Evolutionary conservation across 1,139 yeast species (phyloP), one percentile per base, ranked within the genome.

Genomic region (Tardiomyces digboiensis): DNA sequence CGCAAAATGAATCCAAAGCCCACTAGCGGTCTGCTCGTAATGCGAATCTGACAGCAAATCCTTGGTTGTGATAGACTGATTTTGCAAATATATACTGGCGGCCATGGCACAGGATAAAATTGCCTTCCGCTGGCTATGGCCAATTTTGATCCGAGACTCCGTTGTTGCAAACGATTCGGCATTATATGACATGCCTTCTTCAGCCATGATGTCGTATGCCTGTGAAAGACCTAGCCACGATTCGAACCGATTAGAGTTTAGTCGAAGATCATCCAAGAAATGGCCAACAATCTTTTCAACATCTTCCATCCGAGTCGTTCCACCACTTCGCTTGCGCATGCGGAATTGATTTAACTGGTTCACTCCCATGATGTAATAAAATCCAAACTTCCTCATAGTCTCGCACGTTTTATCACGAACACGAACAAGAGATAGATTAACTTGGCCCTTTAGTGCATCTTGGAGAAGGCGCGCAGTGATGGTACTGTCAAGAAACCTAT

Each of bases 111-210:
- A 87, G 49, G 94, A 82, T 8, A 87, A 54, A 1, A 89, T 62
- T 0, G 96, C 74, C 53, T 75, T 82, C 46, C 84, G 70, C 58
- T 87, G 96, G 3, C 76, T 59, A 16, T 72, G 66, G 0, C 89
- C 88, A 0, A 88, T 82, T 0, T 67, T 61, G 2, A 67, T 66
- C 54, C 83, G 83, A 51, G 82, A 72, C 7, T 83, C 93, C 0
- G 71, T 61, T 0, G 75, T 70, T 33, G 82, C 82, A 36, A 88
- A 64, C 53, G 84, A 84, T 57, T 89, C 97, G 0, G 96, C 82
- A 0, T 91, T 83, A 94, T 95, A 87, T 7, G 87, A 79, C 45
- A 91, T 66, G 52, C 86, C 96, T 60, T 87, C 95, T 52, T 89
- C 97, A 0, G 83, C 95, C 36, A 85, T 66, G 46, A 71, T 80